phyloP scores from a whole-genome alignment of 192 early-diverging fungal species.

The Rhizophagus clarus region DNA sequence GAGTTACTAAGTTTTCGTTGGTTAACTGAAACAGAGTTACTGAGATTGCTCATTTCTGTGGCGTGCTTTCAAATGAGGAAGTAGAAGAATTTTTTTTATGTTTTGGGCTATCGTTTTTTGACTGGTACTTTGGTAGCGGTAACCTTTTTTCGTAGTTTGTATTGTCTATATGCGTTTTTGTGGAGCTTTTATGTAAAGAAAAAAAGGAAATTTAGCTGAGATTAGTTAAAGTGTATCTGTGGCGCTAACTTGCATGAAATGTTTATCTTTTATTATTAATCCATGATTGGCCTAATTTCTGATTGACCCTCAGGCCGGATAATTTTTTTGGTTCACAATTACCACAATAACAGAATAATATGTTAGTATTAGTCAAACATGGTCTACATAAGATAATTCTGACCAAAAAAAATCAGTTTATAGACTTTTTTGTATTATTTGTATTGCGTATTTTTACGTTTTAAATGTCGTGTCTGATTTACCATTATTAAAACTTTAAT shows the following conservation, averaged over 20 bases:
- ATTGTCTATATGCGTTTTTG: conserved; percentile 4
- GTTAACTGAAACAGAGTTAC: neutral
- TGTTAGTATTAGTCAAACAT: no score
- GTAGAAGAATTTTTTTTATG: neutral
- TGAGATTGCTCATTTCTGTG: conserved; percentile 6
- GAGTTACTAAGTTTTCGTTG: conserved; percentile 30
- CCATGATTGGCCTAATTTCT: neutral
- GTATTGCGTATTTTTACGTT: no score
- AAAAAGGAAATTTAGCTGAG: neutral
- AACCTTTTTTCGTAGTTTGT: conserved; percentile 23
- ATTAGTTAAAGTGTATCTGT: neutral
- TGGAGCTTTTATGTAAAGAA: neutral
- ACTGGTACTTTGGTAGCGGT: conserved; percentile 19
- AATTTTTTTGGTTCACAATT: neutral
- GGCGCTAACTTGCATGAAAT: neutral
- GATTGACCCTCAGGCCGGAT: neutral
- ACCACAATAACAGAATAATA: neutral
- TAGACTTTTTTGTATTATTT: no score
- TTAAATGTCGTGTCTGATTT: no score
- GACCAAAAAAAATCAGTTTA: no score
- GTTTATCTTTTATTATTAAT: neutral
- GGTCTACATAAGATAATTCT: neutral
- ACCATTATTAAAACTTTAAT: no score
- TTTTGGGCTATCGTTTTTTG: neutral
- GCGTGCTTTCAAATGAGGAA: conserved; percentile 13